These are phyloP conservation scores for Groenewaldozyma sp. DNA, from an alignment of 1,139 yeast species.

Conservation along the genomic window DNA sequence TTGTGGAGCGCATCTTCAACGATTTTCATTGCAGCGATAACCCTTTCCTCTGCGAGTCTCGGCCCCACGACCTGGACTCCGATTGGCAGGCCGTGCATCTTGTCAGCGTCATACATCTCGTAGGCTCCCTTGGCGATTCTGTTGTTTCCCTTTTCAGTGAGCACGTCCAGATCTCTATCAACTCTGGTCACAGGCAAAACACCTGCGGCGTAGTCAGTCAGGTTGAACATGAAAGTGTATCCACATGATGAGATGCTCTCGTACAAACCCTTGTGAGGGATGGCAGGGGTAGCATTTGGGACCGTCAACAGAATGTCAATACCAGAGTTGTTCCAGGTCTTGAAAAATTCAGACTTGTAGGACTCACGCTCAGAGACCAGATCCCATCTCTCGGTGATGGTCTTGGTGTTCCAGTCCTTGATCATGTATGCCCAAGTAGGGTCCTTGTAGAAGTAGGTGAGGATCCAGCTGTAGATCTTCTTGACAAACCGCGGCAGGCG, in stretches of 20 bases:
- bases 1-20: constrained; percentile 29
- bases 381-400: constrained; percentile 33
- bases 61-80: constrained; percentile 54
- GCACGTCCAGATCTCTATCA: constrained; percentile 38
- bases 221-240: constrained; percentile 54
- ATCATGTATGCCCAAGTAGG: constrained; percentile 33
- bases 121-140: constrained; percentile 35
- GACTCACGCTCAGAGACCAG: constrained; percentile 32
- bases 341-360: constrained; percentile 30
- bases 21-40: constrained; percentile 35
- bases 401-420: constrained; percentile 32
- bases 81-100: constrained; percentile 56
- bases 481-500: constrained; percentile 31
- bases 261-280: constrained; percentile 32
- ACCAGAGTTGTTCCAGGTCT: constrained; percentile 30
- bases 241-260: constrained; percentile 33
- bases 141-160: constrained; percentile 28
- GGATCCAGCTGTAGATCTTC: constrained; percentile 31
- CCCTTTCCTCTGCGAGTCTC: constrained; percentile 55
- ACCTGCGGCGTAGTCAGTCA: constrained; percentile 50
- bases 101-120: constrained; percentile 43
- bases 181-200: constrained; percentile 52
- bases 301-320: constrained; percentile 33
- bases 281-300: constrained; percentile 35
- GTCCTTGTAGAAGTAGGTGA: constrained; percentile 29